Evolutionary conservation across 2,329 filamentous ascomycete genomes (phyloP), one percentile per base, ranked within the genome.

Genomic region (Capronia epimyces): DNA sequence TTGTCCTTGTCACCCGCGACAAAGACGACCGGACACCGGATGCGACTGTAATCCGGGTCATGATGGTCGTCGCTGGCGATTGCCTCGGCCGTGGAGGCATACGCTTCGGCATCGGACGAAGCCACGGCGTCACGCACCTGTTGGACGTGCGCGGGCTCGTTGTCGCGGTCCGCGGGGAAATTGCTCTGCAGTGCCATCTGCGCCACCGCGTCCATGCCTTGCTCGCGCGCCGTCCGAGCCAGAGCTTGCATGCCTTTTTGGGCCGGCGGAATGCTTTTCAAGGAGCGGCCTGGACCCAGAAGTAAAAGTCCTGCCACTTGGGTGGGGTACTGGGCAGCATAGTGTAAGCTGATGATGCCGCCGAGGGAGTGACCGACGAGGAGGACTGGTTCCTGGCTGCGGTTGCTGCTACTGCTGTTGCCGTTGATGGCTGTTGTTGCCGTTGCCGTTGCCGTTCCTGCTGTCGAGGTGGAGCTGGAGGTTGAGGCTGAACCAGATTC

Each of bases 291-390:
- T 3, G 63, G 36, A 3, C 66, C 66, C 16, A 70, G 61, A 12
- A 68, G 60, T 7, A 62, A 55, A 37, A 69, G 62, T n/a, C 59
- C 63, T 25, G 48, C 37, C 22, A 63, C 56, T 13, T 52, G 44
- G 10, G 55, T 48, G 24, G 65, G 60, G 50, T 65, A 44, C 25
- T 50, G 34, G n/a, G 65, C 60, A n/a, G 65, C 65, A 51, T 66
- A 67, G 25, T 69, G 66, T 44, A 70, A 60, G n/a, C 63, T 61
- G 50, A 70, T 58, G 25, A 68, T 65, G 44, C 59, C 64, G 13
- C 67, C 67, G 42, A 70, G 62, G 13, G 66, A 69, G 56, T 70
- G 67, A 15, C 67, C 67, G 43, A 70, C 55, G 43, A 68, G 54
- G 36, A 46, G 42, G 46, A 67, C 29, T 13, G 46, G 13, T 22